Conservation (phyloP, 2,329 filamentous ascomycete genomes). For the Aspergillus sp. region DNA sequence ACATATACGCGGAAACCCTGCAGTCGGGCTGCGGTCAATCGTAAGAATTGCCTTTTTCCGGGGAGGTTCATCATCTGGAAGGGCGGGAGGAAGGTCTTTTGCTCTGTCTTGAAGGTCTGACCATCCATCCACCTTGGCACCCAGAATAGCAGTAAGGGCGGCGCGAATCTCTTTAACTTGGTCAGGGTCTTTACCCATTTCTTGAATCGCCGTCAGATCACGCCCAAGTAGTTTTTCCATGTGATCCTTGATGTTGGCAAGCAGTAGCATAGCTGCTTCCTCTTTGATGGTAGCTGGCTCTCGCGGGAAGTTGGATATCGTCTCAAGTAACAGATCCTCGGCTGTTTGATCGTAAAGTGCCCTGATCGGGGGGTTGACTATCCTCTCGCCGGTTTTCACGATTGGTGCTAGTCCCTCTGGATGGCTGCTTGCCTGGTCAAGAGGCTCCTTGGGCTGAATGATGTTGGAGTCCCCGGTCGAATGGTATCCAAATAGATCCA, state of each 20-base stretch:
- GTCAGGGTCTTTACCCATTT: conserved; percentile 47
- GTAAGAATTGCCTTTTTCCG: conserved; percentile 44
- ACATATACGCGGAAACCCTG: conserved; percentile 41
- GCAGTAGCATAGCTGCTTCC: conserved; percentile 47
- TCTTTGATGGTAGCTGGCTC: conserved; percentile 47
- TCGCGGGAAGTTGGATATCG: conserved; percentile 44
- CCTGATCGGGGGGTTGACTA: conserved; percentile 43
- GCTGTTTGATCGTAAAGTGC: conserved; percentile 45
- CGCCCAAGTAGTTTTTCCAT: conserved; percentile 48
- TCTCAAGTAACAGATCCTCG: conserved; percentile 44
- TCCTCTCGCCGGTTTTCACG: conserved; percentile 43
- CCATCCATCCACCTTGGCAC: conserved; percentile 47
- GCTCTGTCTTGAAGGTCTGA: conserved; percentile 42
- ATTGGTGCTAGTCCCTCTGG: conserved; percentile 42
- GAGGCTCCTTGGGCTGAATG: conserved; percentile 43
- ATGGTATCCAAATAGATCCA: conserved; percentile 63
- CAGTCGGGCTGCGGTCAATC: conserved; percentile 41
- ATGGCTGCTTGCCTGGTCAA: conserved; percentile 36
- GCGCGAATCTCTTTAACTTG: conserved; percentile 46
- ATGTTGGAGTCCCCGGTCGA: conserved; percentile 47
- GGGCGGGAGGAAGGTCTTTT: conserved; percentile 35
- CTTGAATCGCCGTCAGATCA: conserved; percentile 44
- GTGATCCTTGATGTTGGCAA: conserved; percentile 50
- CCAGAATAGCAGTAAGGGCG: conserved; percentile 44
- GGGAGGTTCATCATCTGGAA: conserved; percentile 36